phyloP scores from a whole-genome alignment of 2,329 filamentous ascomycete genomes.

The Sphaerulina vaccinii region DNA sequence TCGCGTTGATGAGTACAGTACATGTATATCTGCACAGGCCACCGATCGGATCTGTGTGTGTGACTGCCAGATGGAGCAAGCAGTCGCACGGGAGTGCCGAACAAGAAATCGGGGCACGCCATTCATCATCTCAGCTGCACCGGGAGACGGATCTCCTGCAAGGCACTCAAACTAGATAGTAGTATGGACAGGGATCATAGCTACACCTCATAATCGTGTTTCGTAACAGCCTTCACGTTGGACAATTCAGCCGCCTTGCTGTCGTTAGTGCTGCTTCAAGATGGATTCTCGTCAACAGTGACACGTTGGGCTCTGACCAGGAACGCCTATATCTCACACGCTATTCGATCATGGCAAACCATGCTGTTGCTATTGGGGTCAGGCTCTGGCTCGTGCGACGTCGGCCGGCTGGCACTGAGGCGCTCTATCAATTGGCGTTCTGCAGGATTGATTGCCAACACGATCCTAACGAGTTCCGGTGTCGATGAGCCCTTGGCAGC shows the following conservation, averaged over 20 bases:
- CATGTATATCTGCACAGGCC: not conserved
- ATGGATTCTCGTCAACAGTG: conserved; percentile 19
- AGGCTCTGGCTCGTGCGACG: conserved; percentile 25
- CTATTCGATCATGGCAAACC: conserved; percentile 17
- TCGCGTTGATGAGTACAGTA: conserved; percentile 13
- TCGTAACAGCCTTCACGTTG: conserved; percentile 21
- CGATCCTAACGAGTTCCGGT: conserved; percentile 2
- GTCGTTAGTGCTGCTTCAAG: conserved; percentile 16
- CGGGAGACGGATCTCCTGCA: conserved; percentile 17
- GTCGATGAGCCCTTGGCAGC: not conserved
- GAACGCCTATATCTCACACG: conserved; percentile 19
- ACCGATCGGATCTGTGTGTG: conserved; percentile 2
- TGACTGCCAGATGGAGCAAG: conserved; percentile 11
- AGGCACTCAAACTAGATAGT: conserved; percentile 21
- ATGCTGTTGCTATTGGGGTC: conserved; percentile 18
- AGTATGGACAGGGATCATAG: conserved; percentile 23
- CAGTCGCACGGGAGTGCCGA: conserved; percentile 6
- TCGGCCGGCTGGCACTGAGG: conserved; percentile 14
- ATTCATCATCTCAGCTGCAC: conserved; percentile 4
- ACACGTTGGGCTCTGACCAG: conserved; percentile 20
- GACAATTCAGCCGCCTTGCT: conserved; percentile 22
- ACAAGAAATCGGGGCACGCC: conserved; percentile 2
- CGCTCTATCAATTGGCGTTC: conserved; percentile 16
- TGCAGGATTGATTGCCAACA: conserved; percentile 3
- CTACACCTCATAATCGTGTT: conserved; percentile 15